phyloP scores from a whole-genome alignment of 108 stramenopile genomes.

The Cyclotella atomus region DNA sequence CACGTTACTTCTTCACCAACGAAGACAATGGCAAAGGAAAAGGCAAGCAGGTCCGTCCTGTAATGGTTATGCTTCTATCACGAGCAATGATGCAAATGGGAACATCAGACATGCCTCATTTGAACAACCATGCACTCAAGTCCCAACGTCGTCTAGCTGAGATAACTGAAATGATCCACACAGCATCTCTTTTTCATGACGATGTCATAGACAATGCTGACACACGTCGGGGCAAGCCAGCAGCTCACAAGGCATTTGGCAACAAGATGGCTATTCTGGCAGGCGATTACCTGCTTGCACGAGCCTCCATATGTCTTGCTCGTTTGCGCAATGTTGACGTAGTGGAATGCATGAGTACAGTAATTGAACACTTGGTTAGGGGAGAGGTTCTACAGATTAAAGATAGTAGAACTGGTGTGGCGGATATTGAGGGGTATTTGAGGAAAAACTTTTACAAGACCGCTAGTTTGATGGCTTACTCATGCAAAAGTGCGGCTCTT shows the following conservation, averaged over 20 bases:
- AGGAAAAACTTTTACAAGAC: constrained; percentile 99
- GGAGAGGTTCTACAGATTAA: constrained; percentile 97
- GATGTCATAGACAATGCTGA: constrained; percentile 98
- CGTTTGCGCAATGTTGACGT: constrained; percentile 94
- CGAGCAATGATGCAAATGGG: constrained; percentile 67
- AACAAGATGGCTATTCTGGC: constrained; percentile 99
- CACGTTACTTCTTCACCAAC: constrained; percentile 77
- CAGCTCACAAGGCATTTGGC: constrained; percentile 94
- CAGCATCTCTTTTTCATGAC: constrained; percentile 96
- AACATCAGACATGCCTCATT: constrained; percentile 22
- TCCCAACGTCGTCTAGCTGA: constrained; percentile 95
- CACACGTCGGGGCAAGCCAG: constrained; percentile 89
- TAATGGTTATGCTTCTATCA: constrained; percentile 86
- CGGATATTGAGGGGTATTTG: constrained; percentile 83
- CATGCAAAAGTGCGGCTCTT: constrained; percentile 91
- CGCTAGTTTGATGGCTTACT: constrained; percentile 96
- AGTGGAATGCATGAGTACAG: constrained; percentile 95
- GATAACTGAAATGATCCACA: constrained; percentile 99
- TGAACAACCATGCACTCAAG: constrained; percentile 37
- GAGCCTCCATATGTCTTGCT: constrained; percentile 93
- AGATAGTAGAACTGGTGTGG: constrained; percentile 57
- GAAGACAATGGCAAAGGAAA: constrained; percentile 74
- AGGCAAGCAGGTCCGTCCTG: constrained; percentile 78
- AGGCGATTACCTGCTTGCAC: constrained; percentile 97
- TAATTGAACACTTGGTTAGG: constrained; percentile 98